Conservation (phyloP, 23 red algal genomes). For the Cyanidiococcus yangmingshanensis region DNA sequence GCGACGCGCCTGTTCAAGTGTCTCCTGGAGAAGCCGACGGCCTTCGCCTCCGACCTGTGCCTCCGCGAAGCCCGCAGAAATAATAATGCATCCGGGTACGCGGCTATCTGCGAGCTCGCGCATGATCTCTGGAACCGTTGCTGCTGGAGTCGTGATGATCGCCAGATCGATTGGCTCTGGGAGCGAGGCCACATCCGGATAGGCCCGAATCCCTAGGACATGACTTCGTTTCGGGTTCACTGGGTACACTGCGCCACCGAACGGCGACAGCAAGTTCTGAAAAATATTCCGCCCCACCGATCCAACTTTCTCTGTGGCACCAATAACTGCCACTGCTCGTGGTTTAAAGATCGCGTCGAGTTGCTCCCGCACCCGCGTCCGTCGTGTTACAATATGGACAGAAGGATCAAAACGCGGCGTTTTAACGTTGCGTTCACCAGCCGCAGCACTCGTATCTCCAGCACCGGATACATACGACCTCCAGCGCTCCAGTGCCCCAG, state of each 20-base stretch:
- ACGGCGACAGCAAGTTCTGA: constrained; percentile 4
- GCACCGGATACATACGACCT: background rate
- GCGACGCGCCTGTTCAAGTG: background rate
- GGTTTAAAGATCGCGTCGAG: constrained; percentile 29
- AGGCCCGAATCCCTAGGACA: background rate
- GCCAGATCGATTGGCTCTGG: constrained; percentile 30
- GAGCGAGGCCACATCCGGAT: constrained; percentile 5
- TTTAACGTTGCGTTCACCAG: background rate
- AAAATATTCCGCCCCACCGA: constrained; percentile 17
- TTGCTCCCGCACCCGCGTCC: constrained; percentile 5
- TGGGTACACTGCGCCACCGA: constrained; percentile 8
- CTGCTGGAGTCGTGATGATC: constrained; percentile 15
- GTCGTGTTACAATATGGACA: constrained; percentile 5
- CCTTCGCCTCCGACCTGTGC: constrained; percentile 13
- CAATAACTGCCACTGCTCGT: constrained; percentile 16
- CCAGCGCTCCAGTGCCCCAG: no score
- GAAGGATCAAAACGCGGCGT: background rate
- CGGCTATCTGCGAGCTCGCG: background rate
- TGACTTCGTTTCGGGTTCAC: background rate
- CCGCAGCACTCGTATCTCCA: background rate
- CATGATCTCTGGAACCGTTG: constrained; percentile 14
- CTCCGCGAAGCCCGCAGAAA: background rate
- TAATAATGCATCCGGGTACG: constrained; percentile 9
- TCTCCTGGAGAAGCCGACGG: background rate
- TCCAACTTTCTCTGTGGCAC: constrained; percentile 7